Evolutionary conservation across 108 stramenopile species (phyloP).

Genomic region (Nitzschia sp.): DNA sequence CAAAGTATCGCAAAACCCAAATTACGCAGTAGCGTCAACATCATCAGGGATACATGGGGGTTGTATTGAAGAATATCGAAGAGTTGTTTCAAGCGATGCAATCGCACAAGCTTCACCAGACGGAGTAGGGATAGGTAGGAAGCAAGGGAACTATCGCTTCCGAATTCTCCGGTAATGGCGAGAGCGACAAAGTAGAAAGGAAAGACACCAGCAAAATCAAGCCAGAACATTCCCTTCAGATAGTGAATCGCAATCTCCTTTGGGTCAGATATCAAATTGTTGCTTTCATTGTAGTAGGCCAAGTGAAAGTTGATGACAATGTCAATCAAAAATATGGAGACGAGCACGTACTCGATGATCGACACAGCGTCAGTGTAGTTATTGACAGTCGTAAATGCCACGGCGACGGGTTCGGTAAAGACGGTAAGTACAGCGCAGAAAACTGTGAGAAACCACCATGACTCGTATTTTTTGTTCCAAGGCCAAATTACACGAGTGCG

Average conservation of each 20-base stretch:
- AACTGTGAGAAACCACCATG: constrained; percentile 54
- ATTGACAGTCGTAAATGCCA: constrained; percentile 34
- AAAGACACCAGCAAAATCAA: constrained; percentile 61
- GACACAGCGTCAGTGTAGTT: background rate
- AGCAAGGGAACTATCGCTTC: background rate
- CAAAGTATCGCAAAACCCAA: constrained; percentile 40
- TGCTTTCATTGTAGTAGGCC: constrained; percentile 43
- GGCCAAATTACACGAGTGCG: constrained; percentile 30
- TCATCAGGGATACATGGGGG: constrained; percentile 40
- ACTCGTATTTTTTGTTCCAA: constrained; percentile 29
- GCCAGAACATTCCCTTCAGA: constrained; percentile 43
- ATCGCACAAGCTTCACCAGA: constrained; percentile 41
- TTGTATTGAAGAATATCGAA: constrained; percentile 46
- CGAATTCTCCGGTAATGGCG: constrained; percentile 34
- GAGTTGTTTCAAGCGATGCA: constrained; percentile 45
- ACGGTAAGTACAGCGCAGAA: constrained; percentile 48
- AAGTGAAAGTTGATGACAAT: constrained; percentile 56
- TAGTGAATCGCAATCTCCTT: constrained; percentile 40
- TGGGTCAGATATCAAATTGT: constrained; percentile 33
- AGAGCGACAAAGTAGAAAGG: constrained; percentile 48
- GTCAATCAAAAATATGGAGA: constrained; percentile 43
- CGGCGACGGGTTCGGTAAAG: constrained; percentile 44
- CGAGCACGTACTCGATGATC: constrained; percentile 30
- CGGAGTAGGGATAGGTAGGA: constrained; percentile 35
- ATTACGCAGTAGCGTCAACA: constrained; percentile 53